Percentiles rank a stretch among this genome's conserved stretches.
These are phyloP conservation scores for Leccinum cinnamomeum DNA, from an alignment of 1,284 basidiomycete genomes.

Conservation along the genomic window DNA sequence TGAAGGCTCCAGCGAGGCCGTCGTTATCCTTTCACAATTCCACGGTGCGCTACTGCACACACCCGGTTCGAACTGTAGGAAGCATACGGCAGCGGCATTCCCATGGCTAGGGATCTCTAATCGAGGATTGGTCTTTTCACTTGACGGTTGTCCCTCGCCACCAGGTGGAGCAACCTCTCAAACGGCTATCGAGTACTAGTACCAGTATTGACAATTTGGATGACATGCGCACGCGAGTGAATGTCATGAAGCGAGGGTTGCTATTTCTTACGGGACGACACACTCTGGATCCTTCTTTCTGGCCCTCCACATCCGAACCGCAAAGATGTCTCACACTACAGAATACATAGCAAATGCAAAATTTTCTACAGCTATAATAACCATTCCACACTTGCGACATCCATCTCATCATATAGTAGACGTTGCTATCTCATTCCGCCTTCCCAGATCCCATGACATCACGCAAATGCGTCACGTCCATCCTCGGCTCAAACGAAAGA, in stretches of 20 bases:
- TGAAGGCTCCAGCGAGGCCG: conserved; percentile 81
- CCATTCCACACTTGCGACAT: neutral
- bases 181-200: conserved; percentile 56
- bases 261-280: conserved; percentile 39
- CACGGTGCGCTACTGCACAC: conserved; percentile 40
- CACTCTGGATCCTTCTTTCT: conserved; percentile 32
- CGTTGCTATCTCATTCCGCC: neutral
- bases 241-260: conserved; percentile 38
- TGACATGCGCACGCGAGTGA: conserved; percentile 61
- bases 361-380: neutral
- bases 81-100: conserved; percentile 45
- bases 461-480: conserved; percentile 13
- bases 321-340: neutral
- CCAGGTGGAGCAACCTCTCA: conserved; percentile 42
- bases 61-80: conserved; percentile 50
- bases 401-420: neutral
- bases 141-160: conserved; percentile 46
- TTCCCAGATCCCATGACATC: conserved; percentile 9
- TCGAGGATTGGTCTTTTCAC: conserved; percentile 57
- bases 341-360: neutral
- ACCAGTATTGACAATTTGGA: conserved; percentile 60
- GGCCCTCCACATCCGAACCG: neutral
- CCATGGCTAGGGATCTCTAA: conserved; percentile 47
- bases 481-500: conserved; percentile 48
- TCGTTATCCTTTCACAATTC: conserved; percentile 38